Conservation (phyloP, 2,329 filamentous ascomycete species). For the Chalaropsis ovoidea region DNA sequence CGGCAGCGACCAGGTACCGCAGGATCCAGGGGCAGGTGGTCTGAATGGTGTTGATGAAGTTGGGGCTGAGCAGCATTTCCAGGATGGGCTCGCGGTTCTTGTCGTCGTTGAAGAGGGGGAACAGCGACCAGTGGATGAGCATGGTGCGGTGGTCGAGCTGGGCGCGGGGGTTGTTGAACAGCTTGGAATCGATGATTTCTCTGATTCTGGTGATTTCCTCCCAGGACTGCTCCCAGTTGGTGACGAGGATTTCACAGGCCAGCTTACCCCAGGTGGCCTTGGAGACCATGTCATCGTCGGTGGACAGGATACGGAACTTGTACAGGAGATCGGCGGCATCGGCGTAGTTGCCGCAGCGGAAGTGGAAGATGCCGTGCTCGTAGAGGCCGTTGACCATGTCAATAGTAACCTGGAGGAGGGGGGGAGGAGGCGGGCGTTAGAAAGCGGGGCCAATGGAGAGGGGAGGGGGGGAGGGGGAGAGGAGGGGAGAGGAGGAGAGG, state of each 20-base stretch:
- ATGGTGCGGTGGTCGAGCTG: conserved; percentile 95
- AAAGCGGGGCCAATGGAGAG: neutral
- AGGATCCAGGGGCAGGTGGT: conserved; percentile 94
- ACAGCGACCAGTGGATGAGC: conserved; percentile 96
- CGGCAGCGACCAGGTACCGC: conserved; percentile 83
- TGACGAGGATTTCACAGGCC: conserved; percentile 86
- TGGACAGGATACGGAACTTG: conserved; percentile 95
- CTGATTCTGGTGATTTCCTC: conserved; percentile 85
- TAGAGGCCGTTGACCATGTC: conserved; percentile 95
- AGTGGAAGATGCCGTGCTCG: conserved; percentile 94
- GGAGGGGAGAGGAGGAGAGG: neutral
- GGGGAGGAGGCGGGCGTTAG: neutral
- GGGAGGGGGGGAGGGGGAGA: neutral
- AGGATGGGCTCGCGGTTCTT: conserved; percentile 79
- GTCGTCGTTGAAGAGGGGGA: conserved; percentile 98
- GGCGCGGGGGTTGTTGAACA: conserved; percentile 91
- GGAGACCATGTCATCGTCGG: conserved; percentile 94
- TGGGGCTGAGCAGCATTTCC: conserved; percentile 91
- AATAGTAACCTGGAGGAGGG: conserved; percentile 61
- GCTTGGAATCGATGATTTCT: conserved; percentile 83
- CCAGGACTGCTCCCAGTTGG: conserved; percentile 88
- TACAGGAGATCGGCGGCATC: conserved; percentile 88
- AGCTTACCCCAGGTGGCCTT: conserved; percentile 97
- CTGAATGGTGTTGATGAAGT: conserved; percentile 99
- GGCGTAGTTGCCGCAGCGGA: conserved; percentile 89